Evolutionary conservation across 1,284 basidiomycete genomes (phyloP), one percentile per base, ranked within the genome.

Genomic region (Thelephora terrestris): DNA sequence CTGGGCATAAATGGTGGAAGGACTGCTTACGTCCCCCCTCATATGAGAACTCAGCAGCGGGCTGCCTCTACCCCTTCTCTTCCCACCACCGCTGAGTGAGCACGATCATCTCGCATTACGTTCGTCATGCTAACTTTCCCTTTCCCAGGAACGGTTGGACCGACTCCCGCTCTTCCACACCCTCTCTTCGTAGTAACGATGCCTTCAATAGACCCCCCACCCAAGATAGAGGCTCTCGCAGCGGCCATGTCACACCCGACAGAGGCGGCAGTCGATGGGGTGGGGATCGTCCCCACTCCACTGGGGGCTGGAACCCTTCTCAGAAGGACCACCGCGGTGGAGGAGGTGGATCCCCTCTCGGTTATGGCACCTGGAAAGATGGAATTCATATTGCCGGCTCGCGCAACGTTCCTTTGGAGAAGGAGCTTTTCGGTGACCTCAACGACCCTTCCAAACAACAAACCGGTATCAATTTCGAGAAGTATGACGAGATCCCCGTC

Each of bases 401-500:
- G 27, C 79, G 82, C 61, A 96, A 95, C 73, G 69, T 74, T 61
- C 84, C 91, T 59, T 76, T 92, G 55, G 94, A 99, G 73, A 93
- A 90, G 70, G 94, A 99, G 64, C 85, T 99, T 39, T 99, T 86
- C 62, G 96, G 96, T 47, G 92, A 96, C 55, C 75, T 76, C 38
- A 75, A 81, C 49, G 96, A 98, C 65, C 81, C 83, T 16, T 78
- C 78, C 49, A 85, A 81, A 62, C 87, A 94, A 65, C 84, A 91
- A 61, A 96, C 94, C 45, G 96, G 96, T 57, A 98, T 99, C 75
- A 99, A 99, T 75, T 99, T 99, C 63, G 96, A 99, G 75, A 96
- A 96, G 71, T 99, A 99, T 66, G 94, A 96, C 66, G 95, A 99
- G 68, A 99, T 99, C 62, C 96, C 96, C 55, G 94, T 99, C 58